Conservation (phyloP, 2,329 filamentous ascomycete genomes). For the Trichoderma brevicompactum region DNA sequence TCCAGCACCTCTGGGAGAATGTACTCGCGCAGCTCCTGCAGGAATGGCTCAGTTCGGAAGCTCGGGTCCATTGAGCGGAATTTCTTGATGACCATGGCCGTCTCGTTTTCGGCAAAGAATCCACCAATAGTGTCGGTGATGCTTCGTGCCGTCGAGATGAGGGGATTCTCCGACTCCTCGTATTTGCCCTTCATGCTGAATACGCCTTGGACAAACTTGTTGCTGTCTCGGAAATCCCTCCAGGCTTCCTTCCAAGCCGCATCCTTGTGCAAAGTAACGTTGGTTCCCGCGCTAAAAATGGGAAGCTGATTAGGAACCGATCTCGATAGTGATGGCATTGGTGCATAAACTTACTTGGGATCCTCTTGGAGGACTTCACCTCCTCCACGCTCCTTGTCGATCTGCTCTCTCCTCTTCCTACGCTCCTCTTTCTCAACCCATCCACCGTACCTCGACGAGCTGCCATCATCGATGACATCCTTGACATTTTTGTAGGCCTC, state of each 20-base stretch:
- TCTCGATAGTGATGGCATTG: no score
- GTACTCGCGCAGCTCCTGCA: constrained; percentile 95
- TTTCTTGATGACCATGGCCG: constrained; percentile 95
- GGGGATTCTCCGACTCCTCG: constrained; percentile 95
- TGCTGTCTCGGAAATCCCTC: constrained; percentile 91
- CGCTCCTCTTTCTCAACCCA: constrained; percentile 98
- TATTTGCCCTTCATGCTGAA: constrained; percentile 87
- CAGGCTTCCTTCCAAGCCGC: constrained; percentile 98
- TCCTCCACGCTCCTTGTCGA: constrained; percentile 64
- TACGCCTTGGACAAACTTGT: constrained; percentile 83
- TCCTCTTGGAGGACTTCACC: constrained; percentile 75
- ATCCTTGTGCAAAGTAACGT: constrained; percentile 95
- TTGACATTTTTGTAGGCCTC: constrained; percentile 95
- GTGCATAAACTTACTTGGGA: constrained; percentile 71
- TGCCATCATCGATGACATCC: constrained; percentile 94
- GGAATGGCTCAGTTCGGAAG: constrained; percentile 94
- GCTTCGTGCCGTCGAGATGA: constrained; percentile 89
- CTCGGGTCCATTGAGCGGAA: constrained; percentile 93
- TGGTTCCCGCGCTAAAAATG: constrained; percentile 77
- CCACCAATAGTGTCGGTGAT: constrained; percentile 92
- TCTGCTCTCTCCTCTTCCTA: constrained; percentile 73
- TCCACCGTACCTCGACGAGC: constrained; percentile 92
- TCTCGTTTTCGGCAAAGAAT: constrained; percentile 99
- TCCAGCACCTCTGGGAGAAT: constrained; percentile 97
- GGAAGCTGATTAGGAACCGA: constrained; percentile 38